Evolutionary conservation across 352 stramenopile species (phyloP).

Genomic region (Sclerospora graminicola): DNA sequence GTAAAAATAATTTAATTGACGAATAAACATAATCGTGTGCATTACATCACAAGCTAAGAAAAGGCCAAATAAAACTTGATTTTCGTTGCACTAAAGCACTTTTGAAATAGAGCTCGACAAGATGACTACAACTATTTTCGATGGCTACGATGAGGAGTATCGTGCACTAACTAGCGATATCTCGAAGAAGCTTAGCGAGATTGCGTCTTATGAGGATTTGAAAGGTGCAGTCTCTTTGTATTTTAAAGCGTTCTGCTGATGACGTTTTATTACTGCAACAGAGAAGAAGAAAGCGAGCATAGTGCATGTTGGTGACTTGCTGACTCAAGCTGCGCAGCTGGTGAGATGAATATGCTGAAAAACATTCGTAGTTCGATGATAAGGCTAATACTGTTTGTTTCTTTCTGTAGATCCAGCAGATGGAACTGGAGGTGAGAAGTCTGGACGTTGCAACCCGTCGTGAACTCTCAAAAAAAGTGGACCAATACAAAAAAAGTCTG

Average conservation of each 20-base stretch:
- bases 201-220: slow-evolving; percentile 78
- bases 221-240: slow-evolving; percentile 27
- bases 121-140: slow-evolving; percentile 81
- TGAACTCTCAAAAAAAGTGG: slow-evolving; percentile 84
- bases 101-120: too few relatives aligned
- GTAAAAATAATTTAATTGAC: too few relatives aligned
- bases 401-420: slow-evolving; percentile 67
- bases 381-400: not conserved
- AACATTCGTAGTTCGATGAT: not conserved
- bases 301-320: slow-evolving; percentile 59
- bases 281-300: slow-evolving; percentile 84
- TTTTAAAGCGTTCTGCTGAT: too few relatives aligned
- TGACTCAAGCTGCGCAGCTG: slow-evolving; percentile 77
- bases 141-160: slow-evolving; percentile 86
- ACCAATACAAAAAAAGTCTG: slow-evolving; percentile 86
- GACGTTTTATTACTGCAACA: slow-evolving; percentile 21
- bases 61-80: too few relatives aligned
- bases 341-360: slow-evolving; percentile 19
- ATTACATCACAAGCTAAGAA: too few relatives aligned
- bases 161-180: slow-evolving; percentile 75
- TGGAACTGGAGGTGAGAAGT: slow-evolving; percentile 82
- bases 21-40: too few relatives aligned
- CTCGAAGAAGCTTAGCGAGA: slow-evolving; percentile 83
- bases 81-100: too few relatives aligned
- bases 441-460: slow-evolving; percentile 64